Percentiles rank a stretch among this genome's conserved stretches.
Conservation (phyloP, 352 stramenopile genomes). For the Pythium aristosporum region DNA sequence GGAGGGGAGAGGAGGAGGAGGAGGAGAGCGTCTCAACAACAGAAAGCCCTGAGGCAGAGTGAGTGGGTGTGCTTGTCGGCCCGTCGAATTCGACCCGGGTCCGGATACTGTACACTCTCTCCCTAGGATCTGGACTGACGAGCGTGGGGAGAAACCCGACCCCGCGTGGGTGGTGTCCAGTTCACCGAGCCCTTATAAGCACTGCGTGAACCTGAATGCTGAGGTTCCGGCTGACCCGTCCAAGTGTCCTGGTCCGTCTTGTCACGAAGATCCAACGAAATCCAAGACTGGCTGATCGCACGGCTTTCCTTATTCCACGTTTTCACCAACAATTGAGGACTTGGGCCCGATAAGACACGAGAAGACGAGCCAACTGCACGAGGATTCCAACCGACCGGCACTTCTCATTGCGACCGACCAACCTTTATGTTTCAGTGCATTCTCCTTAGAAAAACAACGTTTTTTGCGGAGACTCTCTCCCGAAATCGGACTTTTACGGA, state of each 20-base stretch:
- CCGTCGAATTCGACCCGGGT: background rate
- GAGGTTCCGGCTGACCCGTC: constrained; percentile 2
- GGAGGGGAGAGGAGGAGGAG: constrained; percentile 2
- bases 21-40: constrained; percentile 11
- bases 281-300: background rate
- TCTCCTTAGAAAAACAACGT: too few species aligned
- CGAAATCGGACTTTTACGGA: background rate
- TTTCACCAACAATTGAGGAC: background rate
- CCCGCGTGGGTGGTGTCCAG: constrained; percentile 8
- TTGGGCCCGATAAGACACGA: constrained; percentile 4
- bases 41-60: constrained; percentile 1
- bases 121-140: constrained; percentile 21
- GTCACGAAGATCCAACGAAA: constrained; percentile 3
- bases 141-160: constrained; percentile 9
- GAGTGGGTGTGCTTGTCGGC: background rate
- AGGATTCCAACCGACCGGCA: background rate
- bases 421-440: too few species aligned
- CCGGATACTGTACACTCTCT: constrained; percentile 8
- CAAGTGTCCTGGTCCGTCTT: constrained; percentile 18
- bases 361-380: constrained; percentile 10
- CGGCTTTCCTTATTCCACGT: constrained; percentile 5
- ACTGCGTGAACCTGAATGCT: constrained; percentile 3
- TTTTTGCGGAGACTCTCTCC: background rate
- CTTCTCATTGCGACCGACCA: background rate
- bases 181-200: constrained; percentile 11